Conservation (phyloP, 257 asterid genomes). For the Rhazya stricta region DNA sequence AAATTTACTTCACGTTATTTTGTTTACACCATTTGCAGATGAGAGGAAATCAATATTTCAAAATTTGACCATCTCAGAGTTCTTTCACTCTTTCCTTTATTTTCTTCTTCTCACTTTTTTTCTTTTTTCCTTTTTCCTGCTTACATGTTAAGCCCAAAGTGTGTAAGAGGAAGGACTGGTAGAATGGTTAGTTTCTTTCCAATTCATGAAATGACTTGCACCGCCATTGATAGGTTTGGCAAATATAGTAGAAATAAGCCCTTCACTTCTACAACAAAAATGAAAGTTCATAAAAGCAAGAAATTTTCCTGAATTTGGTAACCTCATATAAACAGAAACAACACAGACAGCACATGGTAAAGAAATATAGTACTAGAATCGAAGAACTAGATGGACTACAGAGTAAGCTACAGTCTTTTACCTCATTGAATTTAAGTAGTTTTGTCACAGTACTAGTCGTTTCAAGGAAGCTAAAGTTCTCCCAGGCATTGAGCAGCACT, state of each 20-base stretch:
- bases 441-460: slow-evolving; percentile 68
- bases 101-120: too few relatives aligned
- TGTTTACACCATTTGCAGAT: neutral
- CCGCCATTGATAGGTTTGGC: neutral
- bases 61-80: neutral
- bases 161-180: neutral
- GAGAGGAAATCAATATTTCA: neutral
- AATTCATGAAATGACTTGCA: neutral
- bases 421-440: slow-evolving; percentile 83
- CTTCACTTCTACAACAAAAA: neutral
- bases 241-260: neutral
- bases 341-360: neutral
- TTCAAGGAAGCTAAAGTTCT: slow-evolving; percentile 81
- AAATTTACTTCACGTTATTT: neutral
- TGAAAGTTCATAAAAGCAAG: neutral
- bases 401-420: slow-evolving; percentile 25
- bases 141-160: neutral
- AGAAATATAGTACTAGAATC: neutral
- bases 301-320: too few relatives aligned
- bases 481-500: slow-evolving; percentile 97
- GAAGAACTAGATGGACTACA: slow-evolving; percentile 16
- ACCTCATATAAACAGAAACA: neutral
- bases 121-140: too few relatives aligned
- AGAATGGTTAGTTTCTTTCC: too few relatives aligned
- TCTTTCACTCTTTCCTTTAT: neutral